A percentile compares a stretch with the other conserved stretches of the same genome.
Conservation (phyloP, 352 stramenopile genomes). For the Elongisporangium senticosum region DNA sequence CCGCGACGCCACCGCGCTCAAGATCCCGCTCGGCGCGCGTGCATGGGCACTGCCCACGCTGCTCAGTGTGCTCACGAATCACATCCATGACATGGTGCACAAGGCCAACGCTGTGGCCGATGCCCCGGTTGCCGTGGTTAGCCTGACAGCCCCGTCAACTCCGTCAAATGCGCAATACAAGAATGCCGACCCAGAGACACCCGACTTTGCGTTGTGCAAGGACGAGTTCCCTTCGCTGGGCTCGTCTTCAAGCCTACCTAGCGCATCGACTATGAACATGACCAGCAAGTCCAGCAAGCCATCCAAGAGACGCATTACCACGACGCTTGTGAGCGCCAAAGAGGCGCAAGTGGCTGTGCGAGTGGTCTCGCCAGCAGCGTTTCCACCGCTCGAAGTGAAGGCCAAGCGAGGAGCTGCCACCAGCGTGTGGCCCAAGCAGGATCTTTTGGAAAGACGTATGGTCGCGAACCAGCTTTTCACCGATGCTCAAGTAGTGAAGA, state of each 20-base stretch:
- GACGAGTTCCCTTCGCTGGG: slow-evolving; percentile 33
- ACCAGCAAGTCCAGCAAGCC: slow-evolving; percentile 6
- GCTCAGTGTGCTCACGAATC: slow-evolving; percentile 18
- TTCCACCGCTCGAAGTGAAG: slow-evolving; percentile 17
- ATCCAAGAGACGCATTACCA: slow-evolving; percentile 40
- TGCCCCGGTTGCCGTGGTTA: background rate
- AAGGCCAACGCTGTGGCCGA: slow-evolving; percentile 7
- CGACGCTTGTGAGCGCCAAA: slow-evolving; percentile 31
- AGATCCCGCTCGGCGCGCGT: slow-evolving; percentile 11
- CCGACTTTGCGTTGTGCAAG: slow-evolving; percentile 15
- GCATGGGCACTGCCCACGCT: slow-evolving; percentile 21
- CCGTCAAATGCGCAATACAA: slow-evolving; percentile 3
- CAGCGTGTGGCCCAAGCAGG: slow-evolving; percentile 31
- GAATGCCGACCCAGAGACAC: slow-evolving; percentile 1
- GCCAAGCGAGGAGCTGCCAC: slow-evolving; percentile 1
- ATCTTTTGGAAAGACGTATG: slow-evolving; percentile 47
- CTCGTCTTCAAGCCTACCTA: background rate
- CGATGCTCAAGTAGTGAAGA: background rate
- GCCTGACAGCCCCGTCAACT: slow-evolving; percentile 2
- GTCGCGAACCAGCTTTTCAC: slow-evolving; percentile 4
- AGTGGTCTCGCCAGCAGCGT: slow-evolving; percentile 20
- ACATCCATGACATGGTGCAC: slow-evolving; percentile 18
- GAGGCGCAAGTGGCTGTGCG: slow-evolving; percentile 19
- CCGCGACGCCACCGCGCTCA: slow-evolving; percentile 1
- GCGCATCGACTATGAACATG: background rate